phyloP scores from a whole-genome alignment of 495 filamentous ascomycete species.

The Aspergillus mulundensis region DNA sequence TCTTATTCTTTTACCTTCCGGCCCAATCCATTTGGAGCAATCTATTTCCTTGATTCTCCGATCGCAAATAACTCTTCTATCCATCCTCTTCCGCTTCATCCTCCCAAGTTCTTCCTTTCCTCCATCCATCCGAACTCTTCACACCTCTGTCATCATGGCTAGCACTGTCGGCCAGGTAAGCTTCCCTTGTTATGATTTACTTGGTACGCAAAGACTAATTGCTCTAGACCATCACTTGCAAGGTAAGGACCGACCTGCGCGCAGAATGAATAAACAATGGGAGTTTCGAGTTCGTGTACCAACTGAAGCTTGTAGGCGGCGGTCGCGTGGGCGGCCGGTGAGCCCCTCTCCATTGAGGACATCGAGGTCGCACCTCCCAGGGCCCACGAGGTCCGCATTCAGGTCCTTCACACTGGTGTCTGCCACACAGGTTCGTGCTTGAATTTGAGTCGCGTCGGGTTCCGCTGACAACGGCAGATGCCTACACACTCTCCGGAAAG shows the following conservation, averaged over 20 bases:
- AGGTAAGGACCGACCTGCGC: slow-evolving; percentile 41
- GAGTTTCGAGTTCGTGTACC: slow-evolving; percentile 17
- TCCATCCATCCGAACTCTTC: background rate
- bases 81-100: slow-evolving; percentile 4
- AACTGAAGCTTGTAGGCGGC: slow-evolving; percentile 61
- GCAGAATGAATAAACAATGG: background rate
- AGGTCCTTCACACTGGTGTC: slow-evolving; percentile 95
- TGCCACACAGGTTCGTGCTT: slow-evolving; percentile 81
- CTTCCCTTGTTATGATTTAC: background rate
- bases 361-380: slow-evolving; percentile 89
- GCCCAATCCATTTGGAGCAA: slow-evolving; percentile 16
- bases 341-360: slow-evolving; percentile 83
- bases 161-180: slow-evolving; percentile 57
- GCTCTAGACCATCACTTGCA: slow-evolving; percentile 70
- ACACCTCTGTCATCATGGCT: slow-evolving; percentile 30
- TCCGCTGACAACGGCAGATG: slow-evolving; percentile 56
- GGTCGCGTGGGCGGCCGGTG: slow-evolving; percentile 91
- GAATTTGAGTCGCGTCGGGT: background rate
- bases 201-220: slow-evolving; percentile 6
- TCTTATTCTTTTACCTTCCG: slow-evolving; percentile 20
- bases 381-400: slow-evolving; percentile 92
- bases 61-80: slow-evolving; percentile 3
- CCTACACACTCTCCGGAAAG: slow-evolving; percentile 96
- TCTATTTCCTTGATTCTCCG: slow-evolving; percentile 12
- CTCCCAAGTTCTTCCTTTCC: slow-evolving; percentile 3